Evolutionary conservation across 2,329 filamentous ascomycete genomes (phyloP).

Genomic region (Hypoxylon sp.): DNA sequence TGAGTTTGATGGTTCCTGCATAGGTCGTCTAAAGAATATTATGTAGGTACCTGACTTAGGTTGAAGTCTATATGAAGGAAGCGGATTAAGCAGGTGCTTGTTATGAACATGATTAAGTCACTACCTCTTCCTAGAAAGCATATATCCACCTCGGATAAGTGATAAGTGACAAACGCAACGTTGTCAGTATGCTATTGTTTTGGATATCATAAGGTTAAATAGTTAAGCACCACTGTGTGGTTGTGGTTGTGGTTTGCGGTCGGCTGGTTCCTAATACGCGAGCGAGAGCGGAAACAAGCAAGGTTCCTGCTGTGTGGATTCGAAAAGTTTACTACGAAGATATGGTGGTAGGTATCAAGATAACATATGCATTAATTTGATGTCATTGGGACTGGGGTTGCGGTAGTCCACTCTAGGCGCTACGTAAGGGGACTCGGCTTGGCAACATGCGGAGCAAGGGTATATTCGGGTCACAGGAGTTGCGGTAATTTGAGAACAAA

Average conservation of each 20-base stretch:
- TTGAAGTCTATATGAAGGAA: not conserved
- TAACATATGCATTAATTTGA: constrained; percentile 24
- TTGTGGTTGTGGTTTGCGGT: not conserved
- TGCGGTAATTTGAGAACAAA: not conserved
- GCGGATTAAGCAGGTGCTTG: not conserved
- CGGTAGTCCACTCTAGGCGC: constrained; percentile 21
- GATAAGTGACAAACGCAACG: no score
- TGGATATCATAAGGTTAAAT: constrained; percentile 1
- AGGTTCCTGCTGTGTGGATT: not conserved
- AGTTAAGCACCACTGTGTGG: no score
- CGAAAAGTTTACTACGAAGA: not conserved
- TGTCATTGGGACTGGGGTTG: constrained; percentile 23
- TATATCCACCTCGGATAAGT: no score
- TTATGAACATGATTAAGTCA: not conserved
- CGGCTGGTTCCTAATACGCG: not conserved
- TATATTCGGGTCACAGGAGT: not conserved
- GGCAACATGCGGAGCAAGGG: constrained; percentile 10
- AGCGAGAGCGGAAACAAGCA: not conserved
- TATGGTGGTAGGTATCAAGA: constrained; percentile 1
- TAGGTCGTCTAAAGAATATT: no score
- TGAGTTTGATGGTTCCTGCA: no score
- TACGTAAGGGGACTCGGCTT: constrained; percentile 11
- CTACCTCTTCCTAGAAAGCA: not conserved
- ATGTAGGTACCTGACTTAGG: no score
- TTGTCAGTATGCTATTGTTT: not conserved